Percentiles rank a stretch among this genome's conserved stretches.
Conservation (phyloP, 2,329 filamentous ascomycete genomes). For the Fusarium xylarioides region DNA sequence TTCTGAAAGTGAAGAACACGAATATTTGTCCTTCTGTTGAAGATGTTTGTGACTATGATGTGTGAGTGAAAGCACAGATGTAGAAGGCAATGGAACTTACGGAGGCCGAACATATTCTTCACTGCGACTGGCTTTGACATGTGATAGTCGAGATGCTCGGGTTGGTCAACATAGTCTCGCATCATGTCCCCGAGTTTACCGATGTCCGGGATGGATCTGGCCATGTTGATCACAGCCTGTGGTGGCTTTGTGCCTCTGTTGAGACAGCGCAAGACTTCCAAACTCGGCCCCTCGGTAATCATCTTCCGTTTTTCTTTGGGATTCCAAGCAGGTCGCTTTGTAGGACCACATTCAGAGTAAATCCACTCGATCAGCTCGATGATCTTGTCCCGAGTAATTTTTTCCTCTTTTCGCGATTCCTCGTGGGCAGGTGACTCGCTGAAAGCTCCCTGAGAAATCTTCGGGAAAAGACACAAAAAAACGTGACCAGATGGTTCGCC, state of each 20-base stretch:
- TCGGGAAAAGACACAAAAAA: slow-evolving; percentile 41
- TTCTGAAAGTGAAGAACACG: slow-evolving; percentile 45
- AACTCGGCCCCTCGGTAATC: not conserved
- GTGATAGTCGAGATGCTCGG: not conserved
- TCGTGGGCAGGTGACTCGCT: not conserved
- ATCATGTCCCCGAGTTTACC: not conserved
- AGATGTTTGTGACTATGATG: slow-evolving; percentile 39
- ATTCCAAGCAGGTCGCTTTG: not conserved
- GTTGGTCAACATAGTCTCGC: not conserved
- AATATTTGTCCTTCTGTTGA: slow-evolving; percentile 18
- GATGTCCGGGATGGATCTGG: slow-evolving; percentile 15
- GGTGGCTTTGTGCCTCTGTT: not conserved
- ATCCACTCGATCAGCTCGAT: not conserved
- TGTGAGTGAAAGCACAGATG: slow-evolving; percentile 8
- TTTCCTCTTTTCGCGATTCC: not conserved
- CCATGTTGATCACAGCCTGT: not conserved
- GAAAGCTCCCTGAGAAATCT: slow-evolving; percentile 25
- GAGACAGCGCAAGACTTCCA: not conserved
- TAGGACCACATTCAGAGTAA: not conserved
- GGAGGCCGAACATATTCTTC: not conserved
- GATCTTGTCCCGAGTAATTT: not conserved
- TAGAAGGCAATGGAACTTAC: slow-evolving; percentile 34
- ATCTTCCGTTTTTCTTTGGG: not conserved
- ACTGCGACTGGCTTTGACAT: slow-evolving; percentile 25
- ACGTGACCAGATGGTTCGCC: slow-evolving; percentile 33